Conservation (phyloP, 2,329 filamentous ascomycete species). For the Pseudogymnoascus verrucosus region DNA sequence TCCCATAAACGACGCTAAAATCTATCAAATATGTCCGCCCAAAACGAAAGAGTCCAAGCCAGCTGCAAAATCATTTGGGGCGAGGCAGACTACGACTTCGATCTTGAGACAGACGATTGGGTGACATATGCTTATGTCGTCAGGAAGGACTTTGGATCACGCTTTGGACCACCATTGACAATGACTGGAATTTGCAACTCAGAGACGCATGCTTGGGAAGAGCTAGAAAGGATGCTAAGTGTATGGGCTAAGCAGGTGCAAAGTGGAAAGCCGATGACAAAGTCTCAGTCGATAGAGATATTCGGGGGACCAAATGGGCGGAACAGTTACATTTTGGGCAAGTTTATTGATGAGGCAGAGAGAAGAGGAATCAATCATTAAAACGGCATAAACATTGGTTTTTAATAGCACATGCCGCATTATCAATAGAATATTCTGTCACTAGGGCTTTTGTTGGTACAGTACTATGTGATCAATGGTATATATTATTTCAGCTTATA, state of each 20-base stretch:
- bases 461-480: too few species aligned
- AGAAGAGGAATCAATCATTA: not conserved
- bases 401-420: not conserved
- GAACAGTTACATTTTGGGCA: not conserved
- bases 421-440: not conserved
- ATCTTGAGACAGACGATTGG: too few species aligned
- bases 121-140: conserved; percentile 10
- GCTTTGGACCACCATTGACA: conserved; percentile 15
- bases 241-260: conserved; percentile 9
- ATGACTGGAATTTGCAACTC: conserved; percentile 13
- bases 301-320: conserved; percentile 1
- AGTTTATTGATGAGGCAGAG: not conserved
- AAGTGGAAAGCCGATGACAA: conserved; percentile 14
- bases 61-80: too few species aligned
- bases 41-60: too few species aligned
- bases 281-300: conserved; percentile 4
- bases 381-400: not conserved
- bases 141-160: conserved; percentile 13
- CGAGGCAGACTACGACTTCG: too few species aligned
- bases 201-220: conserved; percentile 14
- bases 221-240: conserved; percentile 3
- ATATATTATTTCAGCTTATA: too few species aligned
- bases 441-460: too few species aligned
- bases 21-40: too few species aligned
- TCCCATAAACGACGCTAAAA: too few species aligned